Base-by-base conservation (phyloP, 257 asterid genomes). In the Oldenlandia corymbosa region DNA sequence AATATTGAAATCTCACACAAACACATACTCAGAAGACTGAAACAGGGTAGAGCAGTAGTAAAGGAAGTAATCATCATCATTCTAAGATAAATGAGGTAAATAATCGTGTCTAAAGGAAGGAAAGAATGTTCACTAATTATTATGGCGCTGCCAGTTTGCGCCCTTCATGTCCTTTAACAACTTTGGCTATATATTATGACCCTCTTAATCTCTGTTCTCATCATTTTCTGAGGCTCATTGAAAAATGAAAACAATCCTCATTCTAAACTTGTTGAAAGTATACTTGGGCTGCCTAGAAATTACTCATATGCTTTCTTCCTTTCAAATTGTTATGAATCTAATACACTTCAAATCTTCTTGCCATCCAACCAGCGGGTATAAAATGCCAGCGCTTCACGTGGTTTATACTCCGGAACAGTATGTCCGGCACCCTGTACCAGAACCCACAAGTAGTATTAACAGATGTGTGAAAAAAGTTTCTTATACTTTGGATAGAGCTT, bases 351-450 rank as follows among this genome's bases (percentile, higher is more conserved):
- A 41, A 92, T 82, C 30, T 51, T 84, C 23, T 28, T 73, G 18
- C 85, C 88, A 23, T 71, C 85, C 11, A 92, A 80, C 88, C 90
- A 92, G 10, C 88, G 90, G 0, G 90, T 43, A 43, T 87, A 92
- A 75, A 92, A 85, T 68, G 76, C 79, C 73, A 89, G 68, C 0
- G 99, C 88, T 79, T 92, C 96, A 0, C n/a, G 77, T 31, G 99
- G 99, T 73, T 92, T 92, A 84, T 92, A 92, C 69, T 92, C 99
- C 0, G 97, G 90, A 24, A 92, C 99, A 0, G 99, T 84, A 68
- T 92, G 99, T 43, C 99, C 99, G 24, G 99, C 56, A 57, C 99
- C 99, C 97, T 86, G 82, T 73, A 68, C 8, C 2, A 46, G 45
- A 46, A 57, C 24, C 61, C 48, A 27, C 37, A 61, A 60, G 18